Base-by-base conservation (phyloP, 2,329 filamentous ascomycete genomes). In the Cytospora piceicola region DNA sequence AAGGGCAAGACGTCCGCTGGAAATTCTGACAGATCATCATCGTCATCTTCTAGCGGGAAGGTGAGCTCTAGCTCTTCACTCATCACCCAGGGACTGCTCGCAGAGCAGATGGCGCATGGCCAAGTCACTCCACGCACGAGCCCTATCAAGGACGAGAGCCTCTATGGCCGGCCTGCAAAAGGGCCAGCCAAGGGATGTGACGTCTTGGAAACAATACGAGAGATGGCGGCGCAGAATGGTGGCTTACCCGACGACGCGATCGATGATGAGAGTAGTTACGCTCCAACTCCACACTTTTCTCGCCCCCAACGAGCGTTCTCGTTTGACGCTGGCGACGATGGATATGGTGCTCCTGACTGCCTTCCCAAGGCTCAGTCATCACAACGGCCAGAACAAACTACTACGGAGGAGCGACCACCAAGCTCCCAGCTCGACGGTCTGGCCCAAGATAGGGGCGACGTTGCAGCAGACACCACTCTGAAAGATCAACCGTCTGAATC, bases 41-140 rank as follows among this genome's bases (percentile, higher is more conserved):
- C 63, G 8, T 39, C 52, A 4, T 64, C 66, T 20, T 67, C 58
- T 6, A 65, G 66, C 22, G 55, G 55, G 17, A 58, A 34, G 7
- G 55, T 49, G 17, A 63, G 55, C 15, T 67, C 55, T 24, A 57
- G 61, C 46, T 63, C 63, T 20, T 65, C 66, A 27, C 51, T 67
- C n/a, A 56, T 67, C 55, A 34, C 63, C 11, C 66, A 65, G 34
- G 66, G 63, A 3, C 6, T 64, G 6, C 63, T 67, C 51, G 58
- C 66, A 27, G 49, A 58, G 51, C 54, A 36, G 54, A 15, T 54
- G 17, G 53, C 53, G 42, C 66, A 63, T 27, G 36, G n/a, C 7
- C 60, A 62, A 54, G 51, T 62, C 22, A 67, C 66, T 15, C 66
- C 66, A 3, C 63, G 63, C 30, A 67, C 66, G 27, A 65, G 63